Evolutionary conservation across 495 filamentous ascomycete genomes (phyloP).

Genomic region (Xylaria grammica): DNA sequence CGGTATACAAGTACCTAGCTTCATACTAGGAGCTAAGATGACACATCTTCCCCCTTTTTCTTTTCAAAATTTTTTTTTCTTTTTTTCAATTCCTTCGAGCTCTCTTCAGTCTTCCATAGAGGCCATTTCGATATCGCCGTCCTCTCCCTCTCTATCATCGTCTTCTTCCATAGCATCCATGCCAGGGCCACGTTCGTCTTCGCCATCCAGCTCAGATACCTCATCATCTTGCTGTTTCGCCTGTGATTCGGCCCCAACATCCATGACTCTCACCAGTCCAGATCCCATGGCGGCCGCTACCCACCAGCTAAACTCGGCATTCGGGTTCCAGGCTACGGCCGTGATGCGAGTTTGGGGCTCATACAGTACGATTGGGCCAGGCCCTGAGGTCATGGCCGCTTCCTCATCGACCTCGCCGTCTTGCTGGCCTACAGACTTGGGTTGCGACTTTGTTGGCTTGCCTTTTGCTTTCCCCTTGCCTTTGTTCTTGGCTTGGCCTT

Average conservation of each 20-base stretch:
- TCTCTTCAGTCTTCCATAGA: not conserved
- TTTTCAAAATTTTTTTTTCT: no score
- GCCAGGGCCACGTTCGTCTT: slow-evolving; percentile 10
- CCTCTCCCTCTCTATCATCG: slow-evolving; percentile 11
- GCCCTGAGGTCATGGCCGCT: slow-evolving; percentile 37
- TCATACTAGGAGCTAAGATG: not conserved
- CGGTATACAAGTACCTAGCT: not conserved
- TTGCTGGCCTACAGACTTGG: slow-evolving; percentile 48
- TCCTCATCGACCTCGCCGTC: slow-evolving; percentile 30
- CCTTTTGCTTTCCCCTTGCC: slow-evolving; percentile 62
- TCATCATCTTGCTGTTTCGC: slow-evolving; percentile 16
- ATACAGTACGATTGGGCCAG: slow-evolving; percentile 46
- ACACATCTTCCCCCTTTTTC: not conserved
- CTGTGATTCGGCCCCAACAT: slow-evolving; percentile 43
- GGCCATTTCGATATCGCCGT: slow-evolving; percentile 27
- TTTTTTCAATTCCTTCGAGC: not conserved
- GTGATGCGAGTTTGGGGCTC: slow-evolving; percentile 53
- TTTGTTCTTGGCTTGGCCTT: slow-evolving; percentile 49
- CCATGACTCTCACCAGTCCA: slow-evolving; percentile 52
- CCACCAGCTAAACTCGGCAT: slow-evolving; percentile 55
- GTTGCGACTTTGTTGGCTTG: slow-evolving; percentile 32
- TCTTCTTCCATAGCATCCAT: slow-evolving; percentile 25
- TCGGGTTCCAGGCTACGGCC: slow-evolving; percentile 53
- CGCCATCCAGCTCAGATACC: not conserved
- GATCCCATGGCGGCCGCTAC: slow-evolving; percentile 58